Conservation (phyloP, 164 flowering plant genomes). For the Vitis amurensis region DNA sequence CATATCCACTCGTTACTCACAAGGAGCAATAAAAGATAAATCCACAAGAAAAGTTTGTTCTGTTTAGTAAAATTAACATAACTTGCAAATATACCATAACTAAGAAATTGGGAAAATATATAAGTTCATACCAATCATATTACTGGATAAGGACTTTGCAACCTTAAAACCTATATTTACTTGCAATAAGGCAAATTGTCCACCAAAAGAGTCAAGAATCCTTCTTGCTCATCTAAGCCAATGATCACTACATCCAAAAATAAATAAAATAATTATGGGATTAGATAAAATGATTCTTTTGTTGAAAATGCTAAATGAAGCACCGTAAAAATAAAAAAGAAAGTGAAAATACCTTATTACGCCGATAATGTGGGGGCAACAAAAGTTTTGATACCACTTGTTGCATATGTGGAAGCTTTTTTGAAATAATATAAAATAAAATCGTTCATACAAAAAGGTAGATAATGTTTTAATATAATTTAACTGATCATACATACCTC, state of each 20-base stretch:
- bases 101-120: too few species aligned
- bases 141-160: too few species aligned
- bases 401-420: too few species aligned
- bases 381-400: too few species aligned
- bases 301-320: too few species aligned
- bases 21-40: not conserved
- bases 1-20: slow-evolving; percentile 71
- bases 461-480: too few species aligned
- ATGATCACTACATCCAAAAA: slow-evolving; percentile 45
- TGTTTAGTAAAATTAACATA: not conserved
- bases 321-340: not conserved
- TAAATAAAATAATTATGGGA: slow-evolving; percentile 10
- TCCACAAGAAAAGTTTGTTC: not conserved
- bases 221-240: slow-evolving; percentile 95
- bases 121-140: too few species aligned
- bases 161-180: slow-evolving; percentile 12
- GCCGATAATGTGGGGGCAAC: slow-evolving; percentile 23
- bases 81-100: slow-evolving; percentile 75
- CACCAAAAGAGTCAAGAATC: slow-evolving; percentile 99
- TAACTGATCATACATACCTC: too few species aligned
- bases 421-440: too few species aligned
- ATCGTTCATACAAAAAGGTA: too few species aligned
- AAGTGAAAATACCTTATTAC: not conserved
- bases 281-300: not conserved
- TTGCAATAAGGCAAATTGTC: slow-evolving; percentile 87